A percentile compares a stretch with the other conserved stretches of the same genome.
Conservation (phyloP, 1,284 basidiomycete genomes). For the Ceratobasidium sp. region DNA sequence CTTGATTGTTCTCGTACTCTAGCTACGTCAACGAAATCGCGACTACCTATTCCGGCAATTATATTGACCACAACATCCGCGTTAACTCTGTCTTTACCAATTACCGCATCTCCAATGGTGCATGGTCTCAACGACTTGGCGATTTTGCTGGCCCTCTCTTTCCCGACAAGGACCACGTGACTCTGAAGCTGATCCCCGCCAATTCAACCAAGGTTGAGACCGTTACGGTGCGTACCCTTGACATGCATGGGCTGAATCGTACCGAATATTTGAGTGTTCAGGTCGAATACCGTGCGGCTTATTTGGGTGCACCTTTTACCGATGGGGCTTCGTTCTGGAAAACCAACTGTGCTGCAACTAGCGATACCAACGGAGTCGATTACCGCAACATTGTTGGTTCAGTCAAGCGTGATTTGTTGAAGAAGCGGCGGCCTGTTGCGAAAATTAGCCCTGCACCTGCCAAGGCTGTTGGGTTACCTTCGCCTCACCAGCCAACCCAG, state of each 20-base stretch:
- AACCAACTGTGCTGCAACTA: conserved; percentile 69
- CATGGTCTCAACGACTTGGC: conserved; percentile 66
- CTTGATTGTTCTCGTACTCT: not conserved
- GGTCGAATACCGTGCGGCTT: conserved; percentile 62
- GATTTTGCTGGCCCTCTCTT: conserved; percentile 70
- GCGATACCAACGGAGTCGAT: conserved; percentile 70
- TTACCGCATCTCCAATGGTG: conserved; percentile 45
- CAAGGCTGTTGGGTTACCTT: conserved; percentile 63
- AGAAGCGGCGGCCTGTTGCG: conserved; percentile 55
- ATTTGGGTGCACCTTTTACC: conserved; percentile 66
- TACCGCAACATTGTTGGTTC: conserved; percentile 53
- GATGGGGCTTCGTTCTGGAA: conserved; percentile 70
- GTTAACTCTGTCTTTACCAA: conserved; percentile 48
- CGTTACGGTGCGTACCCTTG: conserved; percentile 58
- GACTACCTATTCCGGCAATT: conserved; percentile 47
- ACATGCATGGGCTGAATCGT: too few species aligned
- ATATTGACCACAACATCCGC: conserved; percentile 49
- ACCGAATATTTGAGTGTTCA: not conserved
- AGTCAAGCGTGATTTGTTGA: not conserved
- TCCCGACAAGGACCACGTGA: conserved; percentile 64
- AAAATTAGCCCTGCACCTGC: conserved; percentile 63
- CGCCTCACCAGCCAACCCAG: conserved; percentile 64
- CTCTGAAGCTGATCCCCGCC: conserved; percentile 64
- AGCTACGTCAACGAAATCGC: conserved; percentile 49
- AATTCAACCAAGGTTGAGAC: conserved; percentile 63